These are phyloP conservation scores for Rosa multiflora DNA, from an alignment of 306 rosid genomes.

Conservation along the genomic window DNA sequence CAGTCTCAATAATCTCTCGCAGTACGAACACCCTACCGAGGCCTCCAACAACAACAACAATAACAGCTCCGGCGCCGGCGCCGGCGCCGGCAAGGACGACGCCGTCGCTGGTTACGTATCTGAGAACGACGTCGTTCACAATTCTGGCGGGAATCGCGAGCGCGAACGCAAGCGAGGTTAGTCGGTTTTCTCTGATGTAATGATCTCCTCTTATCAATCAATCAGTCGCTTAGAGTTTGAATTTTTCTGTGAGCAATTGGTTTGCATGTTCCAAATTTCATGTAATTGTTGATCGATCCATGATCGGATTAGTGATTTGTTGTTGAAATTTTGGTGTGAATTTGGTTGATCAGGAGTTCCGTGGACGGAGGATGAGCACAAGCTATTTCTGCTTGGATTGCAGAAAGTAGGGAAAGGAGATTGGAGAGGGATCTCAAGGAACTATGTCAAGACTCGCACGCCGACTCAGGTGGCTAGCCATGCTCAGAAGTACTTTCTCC, in stretches of 20 bases:
- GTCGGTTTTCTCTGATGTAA: conserved; percentile 1
- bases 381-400: conserved; percentile 83
- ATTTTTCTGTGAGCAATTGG: background rate
- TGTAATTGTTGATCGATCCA: background rate
- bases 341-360: conserved; percentile 74
- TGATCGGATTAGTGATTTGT: background rate
- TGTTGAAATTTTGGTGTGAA: background rate
- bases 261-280: background rate
- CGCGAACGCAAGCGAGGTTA: conserved; percentile 98
- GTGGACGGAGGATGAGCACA: conserved; percentile 99
- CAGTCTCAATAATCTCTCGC: conserved; percentile 91
- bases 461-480: conserved; percentile 99
- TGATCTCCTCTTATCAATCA: background rate
- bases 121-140: conserved; percentile 77
- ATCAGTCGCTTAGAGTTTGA: background rate
- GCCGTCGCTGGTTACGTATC: conserved; percentile 67
- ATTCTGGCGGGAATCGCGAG: conserved; percentile 63
- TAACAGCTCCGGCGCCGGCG: background rate
- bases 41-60: conserved; percentile 10
- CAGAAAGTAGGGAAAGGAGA: conserved; percentile 98
- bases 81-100: conserved; percentile 41
- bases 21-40: conserved; percentile 69
- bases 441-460: conserved; percentile 94
- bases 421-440: conserved; percentile 97
- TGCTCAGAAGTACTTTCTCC: conserved; percentile 96